phyloP scores from a whole-genome alignment of 2,329 filamentous ascomycete genomes.

The Rhynchosporium graminicola region DNA sequence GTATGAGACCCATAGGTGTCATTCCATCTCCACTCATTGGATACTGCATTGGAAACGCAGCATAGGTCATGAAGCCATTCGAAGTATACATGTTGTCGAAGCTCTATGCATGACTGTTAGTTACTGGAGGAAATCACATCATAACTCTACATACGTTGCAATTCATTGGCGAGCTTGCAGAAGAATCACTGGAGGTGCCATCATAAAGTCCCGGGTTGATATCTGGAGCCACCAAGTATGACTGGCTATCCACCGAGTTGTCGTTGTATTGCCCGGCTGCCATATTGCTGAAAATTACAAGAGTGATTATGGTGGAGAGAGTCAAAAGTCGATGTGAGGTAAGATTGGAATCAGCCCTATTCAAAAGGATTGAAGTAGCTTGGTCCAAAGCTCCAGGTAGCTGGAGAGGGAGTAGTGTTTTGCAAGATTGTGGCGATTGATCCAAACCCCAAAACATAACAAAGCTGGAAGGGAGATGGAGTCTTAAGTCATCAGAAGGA shows the following conservation, averaged over 20 bases:
- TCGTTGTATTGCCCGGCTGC: slow-evolving; percentile 32
- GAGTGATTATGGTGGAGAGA: neutral
- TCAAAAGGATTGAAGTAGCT: neutral
- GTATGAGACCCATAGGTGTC: slow-evolving; percentile 37
- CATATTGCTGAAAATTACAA: slow-evolving; percentile 28
- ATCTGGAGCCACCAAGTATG: slow-evolving; percentile 33
- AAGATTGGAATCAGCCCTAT: neutral
- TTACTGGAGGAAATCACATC: slow-evolving; percentile 1
- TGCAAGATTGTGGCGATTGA: slow-evolving; percentile 21
- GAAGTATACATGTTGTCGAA: slow-evolving; percentile 35
- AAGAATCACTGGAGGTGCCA: slow-evolving; percentile 39
- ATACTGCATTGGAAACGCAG: slow-evolving; percentile 38
- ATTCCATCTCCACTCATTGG: slow-evolving; percentile 31
- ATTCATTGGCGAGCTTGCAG: slow-evolving; percentile 39
- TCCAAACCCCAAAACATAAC: slow-evolving; percentile 11
- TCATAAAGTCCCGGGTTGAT: slow-evolving; percentile 36
- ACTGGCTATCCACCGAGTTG: slow-evolving; percentile 28
- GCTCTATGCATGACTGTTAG: slow-evolving; percentile 27
- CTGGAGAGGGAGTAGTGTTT: slow-evolving; percentile 6
- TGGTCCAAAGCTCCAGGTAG: slow-evolving; percentile 3
- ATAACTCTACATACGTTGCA: slow-evolving; percentile 32
- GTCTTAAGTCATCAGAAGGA: slow-evolving; percentile 20
- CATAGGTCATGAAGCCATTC: slow-evolving; percentile 35
- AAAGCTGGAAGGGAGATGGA: slow-evolving; percentile 19
- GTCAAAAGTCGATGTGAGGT: neutral